phyloP scores from a whole-genome alignment of 345 rosid genomes.

The Sonneratia caseolaris region DNA sequence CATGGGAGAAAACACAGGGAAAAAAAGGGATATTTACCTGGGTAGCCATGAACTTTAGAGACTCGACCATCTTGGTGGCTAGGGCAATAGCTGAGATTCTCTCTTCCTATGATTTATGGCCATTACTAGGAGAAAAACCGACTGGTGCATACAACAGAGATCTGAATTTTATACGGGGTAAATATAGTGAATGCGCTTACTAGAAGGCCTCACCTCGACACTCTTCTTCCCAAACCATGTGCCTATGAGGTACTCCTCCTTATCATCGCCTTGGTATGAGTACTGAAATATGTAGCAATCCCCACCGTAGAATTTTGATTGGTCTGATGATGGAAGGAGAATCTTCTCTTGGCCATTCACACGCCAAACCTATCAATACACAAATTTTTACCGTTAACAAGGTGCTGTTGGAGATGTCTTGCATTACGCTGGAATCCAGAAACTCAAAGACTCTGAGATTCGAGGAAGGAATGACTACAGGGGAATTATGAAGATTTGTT shows the following conservation, averaged over 20 bases:
- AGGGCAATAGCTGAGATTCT: conserved; percentile 64
- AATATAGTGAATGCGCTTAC: too few species aligned
- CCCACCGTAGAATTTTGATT: conserved; percentile 78
- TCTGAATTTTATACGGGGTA: neutral
- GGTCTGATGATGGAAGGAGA: conserved; percentile 67
- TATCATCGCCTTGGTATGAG: conserved; percentile 87
- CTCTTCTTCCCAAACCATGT: conserved; percentile 95
- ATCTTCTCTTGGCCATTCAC: conserved; percentile 61
- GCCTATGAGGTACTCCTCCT: conserved; percentile 81
- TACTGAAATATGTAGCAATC: conserved; percentile 85
- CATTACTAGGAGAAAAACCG: neutral
- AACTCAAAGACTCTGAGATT: too few species aligned
- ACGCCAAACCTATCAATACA: conserved; percentile 65
- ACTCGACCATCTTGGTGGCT: conserved; percentile 83
- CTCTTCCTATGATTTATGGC: conserved; percentile 41
- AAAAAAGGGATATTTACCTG: conserved; percentile 44
- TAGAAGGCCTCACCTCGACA: conserved; percentile 43
- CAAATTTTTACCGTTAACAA: neutral
- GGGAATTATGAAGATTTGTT: too few species aligned
- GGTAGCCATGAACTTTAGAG: conserved; percentile 72
- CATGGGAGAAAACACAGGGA: neutral
- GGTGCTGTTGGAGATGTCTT: neutral
- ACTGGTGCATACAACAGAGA: neutral
- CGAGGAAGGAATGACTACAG: too few species aligned
- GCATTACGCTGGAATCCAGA: too few species aligned